Percentiles rank a stretch among this genome's conserved stretches.
Conservation (phyloP, 2,329 filamentous ascomycete genomes). For the Alternaria angustiovoidea region DNA sequence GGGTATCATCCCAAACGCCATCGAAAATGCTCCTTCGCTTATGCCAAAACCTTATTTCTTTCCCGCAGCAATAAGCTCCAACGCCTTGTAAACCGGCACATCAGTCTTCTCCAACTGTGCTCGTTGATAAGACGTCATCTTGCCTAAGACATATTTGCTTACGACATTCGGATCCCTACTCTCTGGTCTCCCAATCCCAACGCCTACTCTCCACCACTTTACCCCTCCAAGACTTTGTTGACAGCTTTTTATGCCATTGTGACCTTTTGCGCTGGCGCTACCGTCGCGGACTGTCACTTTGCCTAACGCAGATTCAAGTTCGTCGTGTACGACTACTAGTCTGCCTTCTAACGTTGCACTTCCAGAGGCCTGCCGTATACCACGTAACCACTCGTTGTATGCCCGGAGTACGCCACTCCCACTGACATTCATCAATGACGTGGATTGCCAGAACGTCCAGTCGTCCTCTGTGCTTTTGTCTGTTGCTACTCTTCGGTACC, state of each 20-base stretch:
- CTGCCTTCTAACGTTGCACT: conserved; percentile 47
- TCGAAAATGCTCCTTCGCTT: conserved; percentile 9
- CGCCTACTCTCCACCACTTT: conserved; percentile 68
- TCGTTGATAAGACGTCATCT: conserved; percentile 61
- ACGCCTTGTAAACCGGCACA: conserved; percentile 59
- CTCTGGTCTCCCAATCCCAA: conserved; percentile 87
- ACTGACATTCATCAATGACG: conserved; percentile 83
- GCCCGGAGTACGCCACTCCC: conserved; percentile 74
- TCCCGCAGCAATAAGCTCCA: conserved; percentile 61
- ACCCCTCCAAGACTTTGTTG: conserved; percentile 41
- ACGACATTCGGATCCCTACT: conserved; percentile 73
- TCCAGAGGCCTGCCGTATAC: conserved; percentile 15
- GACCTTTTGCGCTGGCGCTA: conserved; percentile 55
- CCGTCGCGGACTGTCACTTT: conserved; percentile 71
- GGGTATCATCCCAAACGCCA: conserved; percentile 25
- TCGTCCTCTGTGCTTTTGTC: conserved; percentile 40
- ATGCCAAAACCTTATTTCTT: conserved; percentile 21
- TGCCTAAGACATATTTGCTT: conserved; percentile 77
- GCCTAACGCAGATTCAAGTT: conserved; percentile 78
- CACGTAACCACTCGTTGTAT: conserved; percentile 63
- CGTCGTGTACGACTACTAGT: conserved; percentile 86
- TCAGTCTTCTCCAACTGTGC: conserved; percentile 57
- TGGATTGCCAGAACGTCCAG: conserved; percentile 76
- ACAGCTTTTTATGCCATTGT: conserved; percentile 57
- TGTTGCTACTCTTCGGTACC: conserved; percentile 24